Conservation (phyloP, 176 grass and related monocot genomes). For the Elaeis guineensis region DNA sequence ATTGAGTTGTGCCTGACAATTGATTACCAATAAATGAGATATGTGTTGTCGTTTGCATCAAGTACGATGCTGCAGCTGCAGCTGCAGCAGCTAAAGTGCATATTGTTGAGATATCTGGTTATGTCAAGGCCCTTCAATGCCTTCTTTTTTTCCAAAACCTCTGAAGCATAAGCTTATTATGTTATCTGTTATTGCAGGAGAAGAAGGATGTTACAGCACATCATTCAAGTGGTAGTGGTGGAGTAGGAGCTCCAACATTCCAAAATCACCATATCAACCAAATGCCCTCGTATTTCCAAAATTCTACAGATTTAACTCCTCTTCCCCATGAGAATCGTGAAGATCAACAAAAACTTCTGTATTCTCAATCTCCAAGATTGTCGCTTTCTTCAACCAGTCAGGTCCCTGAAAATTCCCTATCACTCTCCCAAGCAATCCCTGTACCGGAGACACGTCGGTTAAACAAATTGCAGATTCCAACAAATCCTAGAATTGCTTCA, state of each 20-base stretch:
- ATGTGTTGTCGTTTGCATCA: too few relatives aligned
- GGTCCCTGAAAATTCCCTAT: slow-evolving; percentile 42
- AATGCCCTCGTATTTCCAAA: slow-evolving; percentile 35
- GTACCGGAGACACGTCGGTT: slow-evolving; percentile 31
- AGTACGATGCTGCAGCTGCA: too few relatives aligned
- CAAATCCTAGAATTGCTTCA: slow-evolving; percentile 78
- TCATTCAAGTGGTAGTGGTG: slow-evolving; percentile 2
- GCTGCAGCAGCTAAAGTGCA: too few relatives aligned
- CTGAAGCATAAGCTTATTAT: too few relatives aligned
- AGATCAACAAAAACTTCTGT: slow-evolving; percentile 44
- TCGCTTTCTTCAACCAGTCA: slow-evolving; percentile 43
- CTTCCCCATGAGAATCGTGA: slow-evolving; percentile 35
- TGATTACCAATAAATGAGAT: too few relatives aligned
- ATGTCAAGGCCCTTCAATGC: too few relatives aligned
- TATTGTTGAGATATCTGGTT: too few relatives aligned
- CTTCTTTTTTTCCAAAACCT: too few relatives aligned
- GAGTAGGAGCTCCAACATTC: slow-evolving; percentile 27
- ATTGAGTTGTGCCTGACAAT: too few relatives aligned
- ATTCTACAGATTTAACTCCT: slow-evolving; percentile 23
- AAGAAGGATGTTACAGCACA: slow-evolving; percentile 5
- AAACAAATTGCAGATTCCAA: slow-evolving; percentile 74
- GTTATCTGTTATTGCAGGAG: slow-evolving; percentile 6
- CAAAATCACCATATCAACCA: slow-evolving; percentile 34
- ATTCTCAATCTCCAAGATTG: slow-evolving; percentile 50
- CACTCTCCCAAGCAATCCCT: slow-evolving; percentile 33